Evolutionary conservation across 352 stramenopile species (phyloP).

Genomic region (Plasmopara muralis): DNA sequence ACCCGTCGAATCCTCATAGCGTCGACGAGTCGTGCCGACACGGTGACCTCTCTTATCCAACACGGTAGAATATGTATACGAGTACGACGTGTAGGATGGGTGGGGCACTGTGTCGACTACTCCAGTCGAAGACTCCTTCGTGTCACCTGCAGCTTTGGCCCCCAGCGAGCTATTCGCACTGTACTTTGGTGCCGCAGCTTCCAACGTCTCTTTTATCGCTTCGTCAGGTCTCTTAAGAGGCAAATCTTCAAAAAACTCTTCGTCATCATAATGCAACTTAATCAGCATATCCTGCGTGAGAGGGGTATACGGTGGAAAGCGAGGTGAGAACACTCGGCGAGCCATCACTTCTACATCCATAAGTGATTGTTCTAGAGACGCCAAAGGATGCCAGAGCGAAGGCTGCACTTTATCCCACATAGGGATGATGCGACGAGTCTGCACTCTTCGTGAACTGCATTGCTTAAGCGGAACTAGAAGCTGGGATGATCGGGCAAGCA

Average conservation of each 20-base stretch:
- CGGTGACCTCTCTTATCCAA: slow-evolving; percentile 52
- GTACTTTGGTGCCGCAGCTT: slow-evolving; percentile 7
- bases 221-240: slow-evolving; percentile 23
- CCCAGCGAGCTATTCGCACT: background rate
- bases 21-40: slow-evolving; percentile 46
- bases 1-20: slow-evolving; percentile 72
- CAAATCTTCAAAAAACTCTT: slow-evolving; percentile 51
- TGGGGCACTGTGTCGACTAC: slow-evolving; percentile 11
- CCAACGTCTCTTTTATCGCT: slow-evolving; percentile 10
- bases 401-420: slow-evolving; percentile 46
- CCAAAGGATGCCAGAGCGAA: slow-evolving; percentile 39
- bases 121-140: slow-evolving; percentile 15
- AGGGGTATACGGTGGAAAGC: slow-evolving; percentile 24
- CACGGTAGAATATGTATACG: slow-evolving; percentile 56
- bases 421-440: slow-evolving; percentile 20
- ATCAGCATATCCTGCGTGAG: slow-evolving; percentile 17
- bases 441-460: slow-evolving; percentile 9
- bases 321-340: slow-evolving; percentile 24
- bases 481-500: background rate
- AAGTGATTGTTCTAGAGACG: slow-evolving; percentile 61
- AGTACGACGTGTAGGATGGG: slow-evolving; percentile 47
- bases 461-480: background rate
- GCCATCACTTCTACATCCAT: slow-evolving; percentile 47
- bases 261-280: slow-evolving; percentile 25
- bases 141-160: slow-evolving; percentile 12